Evolutionary conservation across 2,329 filamentous ascomycete genomes (phyloP).

Genomic region (Acephala macrosclerotiorum): DNA sequence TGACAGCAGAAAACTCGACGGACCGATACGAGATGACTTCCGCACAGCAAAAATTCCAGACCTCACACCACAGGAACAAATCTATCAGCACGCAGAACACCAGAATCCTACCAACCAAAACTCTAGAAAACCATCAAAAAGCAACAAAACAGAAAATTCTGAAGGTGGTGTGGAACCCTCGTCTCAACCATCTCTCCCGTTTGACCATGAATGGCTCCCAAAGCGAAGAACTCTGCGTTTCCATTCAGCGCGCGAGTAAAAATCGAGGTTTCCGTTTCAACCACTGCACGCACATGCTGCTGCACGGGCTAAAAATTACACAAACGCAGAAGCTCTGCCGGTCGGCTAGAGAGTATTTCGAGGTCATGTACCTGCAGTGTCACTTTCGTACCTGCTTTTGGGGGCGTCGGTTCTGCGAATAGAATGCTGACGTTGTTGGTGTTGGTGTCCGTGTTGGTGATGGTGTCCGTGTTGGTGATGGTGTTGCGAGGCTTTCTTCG

Average conservation of each 20-base stretch:
- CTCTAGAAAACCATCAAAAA: no score
- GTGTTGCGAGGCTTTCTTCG: neutral
- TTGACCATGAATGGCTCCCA: neutral
- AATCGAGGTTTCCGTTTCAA: neutral
- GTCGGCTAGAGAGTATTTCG: neutral
- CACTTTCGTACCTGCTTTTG: no score
- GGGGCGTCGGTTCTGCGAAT: no score
- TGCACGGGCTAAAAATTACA: neutral
- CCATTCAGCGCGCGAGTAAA: conserved; percentile 11
- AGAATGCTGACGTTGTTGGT: no score
- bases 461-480: neutral
- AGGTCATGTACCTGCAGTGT: neutral
- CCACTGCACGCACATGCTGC: neutral
- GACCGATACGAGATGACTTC: conserved; percentile 2
- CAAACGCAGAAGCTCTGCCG: neutral
- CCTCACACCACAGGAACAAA: neutral
- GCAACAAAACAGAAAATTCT: neutral
- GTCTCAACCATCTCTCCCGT: neutral
- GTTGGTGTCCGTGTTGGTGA: no score
- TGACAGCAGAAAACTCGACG: neutral
- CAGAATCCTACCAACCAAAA: neutral
- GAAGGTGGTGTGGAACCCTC: conserved; percentile 4
- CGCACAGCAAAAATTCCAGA: neutral
- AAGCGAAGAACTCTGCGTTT: neutral
- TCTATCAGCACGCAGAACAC: neutral